phyloP scores from a whole-genome alignment of 805 yeast genomes.

The Candida xyloterini region DNA sequence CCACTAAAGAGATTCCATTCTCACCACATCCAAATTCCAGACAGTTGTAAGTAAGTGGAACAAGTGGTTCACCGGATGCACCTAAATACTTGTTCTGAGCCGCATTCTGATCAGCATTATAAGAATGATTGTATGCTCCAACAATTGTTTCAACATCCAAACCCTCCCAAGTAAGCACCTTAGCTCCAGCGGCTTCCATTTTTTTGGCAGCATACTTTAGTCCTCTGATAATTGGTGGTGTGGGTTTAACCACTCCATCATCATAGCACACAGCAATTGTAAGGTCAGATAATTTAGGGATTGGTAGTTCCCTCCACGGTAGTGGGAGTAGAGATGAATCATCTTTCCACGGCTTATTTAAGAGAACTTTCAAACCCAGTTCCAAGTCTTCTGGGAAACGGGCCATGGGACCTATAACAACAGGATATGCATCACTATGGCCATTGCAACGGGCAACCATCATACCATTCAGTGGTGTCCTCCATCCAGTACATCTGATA shows the following conservation, averaged over 20 bases:
- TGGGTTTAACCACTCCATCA: constrained; percentile 49
- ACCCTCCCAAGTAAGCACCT: constrained; percentile 50
- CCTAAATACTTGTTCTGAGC: constrained; percentile 45
- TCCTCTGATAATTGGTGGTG: constrained; percentile 43
- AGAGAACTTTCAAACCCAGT: constrained; percentile 43
- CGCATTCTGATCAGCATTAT: constrained; percentile 60
- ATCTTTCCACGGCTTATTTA: constrained; percentile 53
- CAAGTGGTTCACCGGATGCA: constrained; percentile 64
- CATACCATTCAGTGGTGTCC: constrained; percentile 40
- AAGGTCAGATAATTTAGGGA: constrained; percentile 34
- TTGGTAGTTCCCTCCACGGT: constrained; percentile 45
- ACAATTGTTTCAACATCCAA: constrained; percentile 54
- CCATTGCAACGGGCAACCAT: constrained; percentile 38
- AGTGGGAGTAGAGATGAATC: constrained; percentile 48
- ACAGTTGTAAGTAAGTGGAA: constrained; percentile 50
- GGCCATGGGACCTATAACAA: constrained; percentile 48
- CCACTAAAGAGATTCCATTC: constrained; percentile 40
- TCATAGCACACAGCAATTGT: constrained; percentile 47
- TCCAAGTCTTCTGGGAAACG: constrained; percentile 48
- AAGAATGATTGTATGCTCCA: constrained; percentile 50
- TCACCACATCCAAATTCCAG: constrained; percentile 57
- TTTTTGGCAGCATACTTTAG: constrained; percentile 49
- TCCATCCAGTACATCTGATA: constrained; percentile 44
- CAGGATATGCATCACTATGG: constrained; percentile 45
- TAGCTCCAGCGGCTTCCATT: constrained; percentile 52